Percentiles rank a stretch among this genome's conserved stretches.
These are phyloP conservation scores for Blakeslea trispora DNA, from an alignment of 371 early-diverging fungal genomes.

Conservation along the genomic window DNA sequence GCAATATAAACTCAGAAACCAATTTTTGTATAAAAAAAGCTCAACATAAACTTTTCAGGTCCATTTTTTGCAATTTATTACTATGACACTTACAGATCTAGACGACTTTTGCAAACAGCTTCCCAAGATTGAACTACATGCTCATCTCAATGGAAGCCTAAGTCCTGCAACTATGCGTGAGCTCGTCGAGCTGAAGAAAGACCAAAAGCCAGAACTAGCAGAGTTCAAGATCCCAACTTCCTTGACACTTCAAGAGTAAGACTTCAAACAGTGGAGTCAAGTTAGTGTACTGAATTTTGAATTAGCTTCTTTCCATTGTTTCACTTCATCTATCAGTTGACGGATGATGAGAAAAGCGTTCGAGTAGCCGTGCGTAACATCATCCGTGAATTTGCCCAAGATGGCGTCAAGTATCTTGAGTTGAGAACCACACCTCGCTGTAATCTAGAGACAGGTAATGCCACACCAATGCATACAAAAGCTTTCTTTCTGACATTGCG, in stretches of 20 bases:
- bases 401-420: conserved; percentile 63
- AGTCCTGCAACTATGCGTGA: conserved; percentile 48
- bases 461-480: background rate
- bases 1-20: too few relatives aligned
- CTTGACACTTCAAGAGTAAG: conserved; percentile 38
- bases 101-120: conserved; percentile 40
- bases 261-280: background rate
- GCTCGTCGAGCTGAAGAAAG: conserved; percentile 46
- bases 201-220: conserved; percentile 38
- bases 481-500: background rate
- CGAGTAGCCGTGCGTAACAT: conserved; percentile 43
- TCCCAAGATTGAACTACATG: conserved; percentile 67
- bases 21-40: too few relatives aligned
- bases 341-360: conserved; percentile 49
- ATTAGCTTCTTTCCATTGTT: conserved; percentile 61
- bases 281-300: background rate
- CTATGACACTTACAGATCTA: background rate
- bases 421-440: conserved; percentile 62
- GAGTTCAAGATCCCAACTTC: conserved; percentile 38
- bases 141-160: conserved; percentile 64
- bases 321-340: conserved; percentile 57
- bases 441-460: conserved; percentile 40
- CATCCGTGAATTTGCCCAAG: conserved; percentile 57
- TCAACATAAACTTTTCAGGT: too few relatives aligned
- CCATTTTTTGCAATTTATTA: background rate